Base-by-base conservation (phyloP, 208 protist genomes). In the Porcisia hertigi region DNA sequence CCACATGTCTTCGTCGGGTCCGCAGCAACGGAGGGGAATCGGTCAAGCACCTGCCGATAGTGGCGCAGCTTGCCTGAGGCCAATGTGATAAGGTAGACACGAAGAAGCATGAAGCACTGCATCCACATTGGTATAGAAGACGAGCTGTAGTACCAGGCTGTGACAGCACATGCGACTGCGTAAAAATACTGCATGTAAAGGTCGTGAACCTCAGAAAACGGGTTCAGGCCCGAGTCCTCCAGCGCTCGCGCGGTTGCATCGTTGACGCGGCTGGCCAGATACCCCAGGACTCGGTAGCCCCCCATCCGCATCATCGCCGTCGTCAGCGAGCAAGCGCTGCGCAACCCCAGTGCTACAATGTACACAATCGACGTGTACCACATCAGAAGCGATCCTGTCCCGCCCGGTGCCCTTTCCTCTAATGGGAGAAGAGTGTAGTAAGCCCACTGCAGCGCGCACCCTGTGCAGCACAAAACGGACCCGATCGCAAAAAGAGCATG, bases 381-480 rank as follows among this genome's bases (percentile, higher is more conserved):
- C 76, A 91, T 62, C 30, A 84, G 64, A 36, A 78, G 47, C n/a
- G 78, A 82, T 23, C 52, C 69, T 25, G 64, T 65, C 41, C 73
- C 73, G n/a, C 67, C 73, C 36, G 43, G n/a, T 14, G 65, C 64
- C 30, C 52, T 43, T 47, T 82, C 78, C 53, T 64, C 39, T 2
- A 9, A 5, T n/a, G 78, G 73, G 60, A 78, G 75, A 52, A 86
- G 73, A 0, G 89, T 94, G 53, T 88, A 90, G 76, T 88, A 96
- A 12, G 86, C 72, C 92, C 92, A 96, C 81, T 89, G 85, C 12
- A 96, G 79, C 2, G 76, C 62, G 54, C 80, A 77, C 39, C 71
- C 54, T 23, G 39, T 45, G 75, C 75, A 8, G 70, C 74, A 69
- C 67, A 71, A 18, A 14, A 76, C 11, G 64, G 54, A 55, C 52